Base-by-base conservation (phyloP, 2,329 filamentous ascomycete species). In the Alternaria sp. region DNA sequence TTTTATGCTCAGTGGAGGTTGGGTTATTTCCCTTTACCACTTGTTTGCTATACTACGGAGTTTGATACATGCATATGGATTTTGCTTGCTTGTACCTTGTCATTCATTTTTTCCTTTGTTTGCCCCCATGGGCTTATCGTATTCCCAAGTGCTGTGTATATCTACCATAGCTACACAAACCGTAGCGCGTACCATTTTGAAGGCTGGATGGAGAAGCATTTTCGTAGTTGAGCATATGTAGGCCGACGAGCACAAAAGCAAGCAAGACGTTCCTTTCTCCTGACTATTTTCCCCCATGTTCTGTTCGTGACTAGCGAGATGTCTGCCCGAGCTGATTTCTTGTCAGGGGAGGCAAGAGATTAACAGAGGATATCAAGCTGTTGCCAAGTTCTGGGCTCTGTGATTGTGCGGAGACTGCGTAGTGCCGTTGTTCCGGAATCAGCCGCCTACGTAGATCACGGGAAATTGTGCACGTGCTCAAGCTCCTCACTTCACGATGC, bases 1-100 rank as follows among this genome's bases (percentile, higher is more conserved):
- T 66, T 69, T 10, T 59, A 45, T 58, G 71, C 66, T 57, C 72
- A 70, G 72, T 64, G 65, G 71, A 70, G 64, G 59, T 69, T 73
- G 63, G 72, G 70, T 69, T 64, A 52, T 59, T 50, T 59, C 32
- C 49, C 50, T 25, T 47, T 54, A 58, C 60, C 49, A 62, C 57
- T 67, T 71, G 68, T 73, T 69, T 63, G 61, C 67, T 66, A 62
- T 57, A 57, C 66, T 71, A 67, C 43, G 67, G 70, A 70, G 65
- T 68, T 71, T 77, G 71, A 79, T 77, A 79, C 75, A 77, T 75
- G 73, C 72, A 79, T 72, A 78, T 76, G 73, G 52, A 62, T 58
- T 67, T 65, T 68, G 61, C 61, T 73, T 68, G 66, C 69, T 67
- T 63, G 68, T 67, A 57, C 63, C 65, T 71, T 70, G 52, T 68